Percentiles rank a stretch among this genome's conserved stretches.
These are phyloP conservation scores for Pouteria glomerata DNA, from an alignment of 148 eudicot species.

Conservation along the genomic window DNA sequence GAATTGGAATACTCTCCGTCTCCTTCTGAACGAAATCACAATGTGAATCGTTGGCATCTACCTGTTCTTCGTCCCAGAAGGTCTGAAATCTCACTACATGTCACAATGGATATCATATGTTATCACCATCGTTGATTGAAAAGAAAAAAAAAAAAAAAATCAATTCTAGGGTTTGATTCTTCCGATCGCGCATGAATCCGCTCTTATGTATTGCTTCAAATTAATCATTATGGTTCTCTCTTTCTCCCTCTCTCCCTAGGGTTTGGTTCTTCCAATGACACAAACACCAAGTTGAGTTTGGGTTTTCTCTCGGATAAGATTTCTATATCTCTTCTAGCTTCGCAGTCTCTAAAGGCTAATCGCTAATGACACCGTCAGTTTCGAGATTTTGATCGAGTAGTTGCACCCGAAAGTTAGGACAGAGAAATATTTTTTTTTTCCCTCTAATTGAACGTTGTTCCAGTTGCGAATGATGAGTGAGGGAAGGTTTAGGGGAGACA, in stretches of 20 bases:
- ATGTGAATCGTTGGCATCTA: background rate
- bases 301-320: too few species aligned
- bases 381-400: too few species aligned
- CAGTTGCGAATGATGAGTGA: constrained; percentile 10
- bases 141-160: too few species aligned
- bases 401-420: background rate
- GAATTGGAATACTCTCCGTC: too few species aligned
- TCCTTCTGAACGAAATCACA: too few species aligned
- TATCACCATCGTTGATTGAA: background rate
- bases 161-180: background rate
- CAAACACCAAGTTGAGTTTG: too few species aligned
- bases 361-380: too few species aligned
- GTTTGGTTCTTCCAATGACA: background rate
- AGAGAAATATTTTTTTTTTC: background rate
- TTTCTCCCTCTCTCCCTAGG: background rate
- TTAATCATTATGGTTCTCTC: background rate
- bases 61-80: constrained; percentile 1
- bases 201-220: background rate
- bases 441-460: background rate
- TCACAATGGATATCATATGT: background rate
- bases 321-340: too few species aligned
- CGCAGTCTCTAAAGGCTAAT: too few species aligned
- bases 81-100: constrained; percentile 1
- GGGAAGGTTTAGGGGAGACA: background rate
- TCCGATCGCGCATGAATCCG: background rate